Base-by-base conservation (phyloP, 441 rosid genomes). In the Breynia disticha region DNA sequence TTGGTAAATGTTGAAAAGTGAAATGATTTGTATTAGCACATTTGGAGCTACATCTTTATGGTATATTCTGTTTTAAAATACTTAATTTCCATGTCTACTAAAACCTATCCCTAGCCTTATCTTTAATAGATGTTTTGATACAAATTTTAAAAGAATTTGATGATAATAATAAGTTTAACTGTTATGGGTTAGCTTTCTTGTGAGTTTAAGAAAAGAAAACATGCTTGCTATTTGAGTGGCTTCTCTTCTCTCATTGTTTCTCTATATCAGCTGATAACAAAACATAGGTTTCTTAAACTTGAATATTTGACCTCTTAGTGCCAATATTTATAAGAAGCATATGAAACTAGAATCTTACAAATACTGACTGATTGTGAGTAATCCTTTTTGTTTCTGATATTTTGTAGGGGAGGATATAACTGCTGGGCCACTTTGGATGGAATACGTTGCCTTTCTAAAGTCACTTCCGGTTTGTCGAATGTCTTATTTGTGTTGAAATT, bases 351-450 rank as follows among this genome's bases (percentile, higher is more conserved):
- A 41, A 41, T 41, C 44, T 41, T 41, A 11, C 17, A 41, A 50
- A 48, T 54, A 16, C n/a, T 20, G 16, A 35, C 5, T 62, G 35
- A 12, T 20, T 44, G 37, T 67, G 47, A 24, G 48, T 69, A 32
- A 70, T 59, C 57, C 50, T 64, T 16, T 56, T 62, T 63, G 60
- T 62, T 63, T 73, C 44, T 19, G 63, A 56, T 80, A 44, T 63
- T 61, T 69, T 41, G 48, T 81, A 91, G 98, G 98, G 66, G 68
- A 86, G n/a, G 98, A 91, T 68, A 78, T 86, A 50, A 80, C 87
- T 76, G 75, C 97, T 57, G 97, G 98, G 48, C 97, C 97, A 18
- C 67, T 88, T 60, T 91, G 98, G 98, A 73, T 81, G 55, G 98
- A 91, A 70, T 88, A 84, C 80, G 78, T 88, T 53, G 60, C 84